A percentile compares a stretch with the other conserved stretches of the same genome.
phyloP scores from a whole-genome alignment of 345 rosid genomes.

The Salix udensis region DNA sequence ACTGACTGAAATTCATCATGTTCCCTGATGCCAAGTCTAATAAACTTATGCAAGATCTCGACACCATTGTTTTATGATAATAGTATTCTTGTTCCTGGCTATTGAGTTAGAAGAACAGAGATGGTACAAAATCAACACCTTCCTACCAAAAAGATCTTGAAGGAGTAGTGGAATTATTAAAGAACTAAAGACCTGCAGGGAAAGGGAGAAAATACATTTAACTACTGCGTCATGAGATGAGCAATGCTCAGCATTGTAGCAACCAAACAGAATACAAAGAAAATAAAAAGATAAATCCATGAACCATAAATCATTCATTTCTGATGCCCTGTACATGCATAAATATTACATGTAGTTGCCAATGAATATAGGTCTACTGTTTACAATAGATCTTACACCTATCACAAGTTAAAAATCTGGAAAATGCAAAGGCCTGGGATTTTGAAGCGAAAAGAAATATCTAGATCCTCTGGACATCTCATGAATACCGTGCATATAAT shows the following conservation, averaged over 20 bases:
- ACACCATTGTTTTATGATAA: conserved; percentile 38
- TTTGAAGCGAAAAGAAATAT: not conserved
- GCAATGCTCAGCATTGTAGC: not conserved
- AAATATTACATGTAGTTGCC: not conserved
- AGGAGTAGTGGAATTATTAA: not conserved
- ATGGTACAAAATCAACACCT: not conserved
- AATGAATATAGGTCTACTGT: not conserved
- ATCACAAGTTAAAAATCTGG: not conserved
- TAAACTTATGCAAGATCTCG: conserved; percentile 60
- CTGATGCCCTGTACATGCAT: not conserved
- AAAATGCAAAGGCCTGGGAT: not conserved
- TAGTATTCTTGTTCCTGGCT: not conserved
- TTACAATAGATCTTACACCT: conserved; percentile 3
- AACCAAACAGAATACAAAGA: not conserved
- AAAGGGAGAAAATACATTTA: conserved; percentile 4
- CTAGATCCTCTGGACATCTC: not conserved
- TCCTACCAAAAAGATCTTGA: not conserved
- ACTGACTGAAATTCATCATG: conserved; percentile 48
- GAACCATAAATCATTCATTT: conserved; percentile 2
- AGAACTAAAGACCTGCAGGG: conserved; percentile 14
- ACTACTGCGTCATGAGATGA: not conserved
- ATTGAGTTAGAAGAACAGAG: not conserved
- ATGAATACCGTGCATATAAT: not conserved
- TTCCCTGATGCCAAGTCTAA: conserved; percentile 60
- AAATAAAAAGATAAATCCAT: not conserved